Percentiles rank a stretch among this genome's conserved stretches.
These are phyloP conservation scores for Ophiocordyceps camponoti-saundersi DNA, from an alignment of 2,329 filamentous ascomycete species.

Conservation along the genomic window DNA sequence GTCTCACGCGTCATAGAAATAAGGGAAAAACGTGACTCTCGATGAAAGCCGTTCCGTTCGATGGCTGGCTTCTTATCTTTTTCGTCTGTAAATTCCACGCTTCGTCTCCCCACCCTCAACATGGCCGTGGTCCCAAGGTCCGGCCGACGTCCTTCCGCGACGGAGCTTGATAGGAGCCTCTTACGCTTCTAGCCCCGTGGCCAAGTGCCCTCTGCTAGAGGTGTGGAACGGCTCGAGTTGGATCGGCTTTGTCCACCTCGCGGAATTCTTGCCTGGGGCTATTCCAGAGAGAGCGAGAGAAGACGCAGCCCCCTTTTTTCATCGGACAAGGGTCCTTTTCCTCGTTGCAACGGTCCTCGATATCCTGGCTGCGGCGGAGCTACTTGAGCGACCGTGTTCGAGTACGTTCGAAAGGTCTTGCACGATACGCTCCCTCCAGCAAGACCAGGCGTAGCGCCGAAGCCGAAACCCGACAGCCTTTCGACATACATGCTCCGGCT, in stretches of 20 bases:
- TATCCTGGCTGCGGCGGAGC: background rate
- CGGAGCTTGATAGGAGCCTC: too few species aligned
- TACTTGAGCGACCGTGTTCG: background rate
- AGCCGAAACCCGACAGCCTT: background rate
- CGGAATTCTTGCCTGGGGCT: background rate
- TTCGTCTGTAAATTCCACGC: background rate
- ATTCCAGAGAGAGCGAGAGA: background rate
- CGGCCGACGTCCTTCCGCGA: background rate
- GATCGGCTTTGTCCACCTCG: background rate
- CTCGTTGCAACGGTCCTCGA: background rate
- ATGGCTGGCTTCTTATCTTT: background rate
- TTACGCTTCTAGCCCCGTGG: background rate
- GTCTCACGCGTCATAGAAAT: too few species aligned
- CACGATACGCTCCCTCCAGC: background rate
- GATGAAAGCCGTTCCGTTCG: background rate
- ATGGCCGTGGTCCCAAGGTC: background rate
- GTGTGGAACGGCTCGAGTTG: background rate
- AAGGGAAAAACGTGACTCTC: background rate
- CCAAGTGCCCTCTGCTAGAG: background rate
- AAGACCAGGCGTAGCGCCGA: background rate
- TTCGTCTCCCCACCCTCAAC: background rate
- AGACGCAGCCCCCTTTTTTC: background rate
- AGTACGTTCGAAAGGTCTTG: background rate
- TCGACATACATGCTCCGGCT: background rate
- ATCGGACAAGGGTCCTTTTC: background rate